Percentiles rank a stretch among this genome's conserved stretches.
Conservation (phyloP, 1,284 basidiomycete species). For the Naganishia albida region DNA sequence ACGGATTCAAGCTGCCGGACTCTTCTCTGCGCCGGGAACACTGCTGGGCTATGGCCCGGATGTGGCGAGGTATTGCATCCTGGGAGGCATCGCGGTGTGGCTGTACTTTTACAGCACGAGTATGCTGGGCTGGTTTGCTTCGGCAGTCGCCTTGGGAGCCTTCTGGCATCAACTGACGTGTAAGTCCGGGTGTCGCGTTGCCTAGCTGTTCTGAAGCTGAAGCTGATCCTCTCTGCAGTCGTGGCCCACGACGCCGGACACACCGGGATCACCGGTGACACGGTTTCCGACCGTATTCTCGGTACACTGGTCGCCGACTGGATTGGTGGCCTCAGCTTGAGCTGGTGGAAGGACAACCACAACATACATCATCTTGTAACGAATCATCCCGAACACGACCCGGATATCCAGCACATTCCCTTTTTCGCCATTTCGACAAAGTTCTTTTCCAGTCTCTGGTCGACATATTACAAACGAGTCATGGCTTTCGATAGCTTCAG, state of each 20-base stretch:
- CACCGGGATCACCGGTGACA: slow-evolving; percentile 86
- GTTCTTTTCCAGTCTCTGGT: slow-evolving; percentile 84
- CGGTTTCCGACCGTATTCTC: slow-evolving; percentile 76
- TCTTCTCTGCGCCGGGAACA: slow-evolving; percentile 76
- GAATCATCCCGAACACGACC: slow-evolving; percentile 95
- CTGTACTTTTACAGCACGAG: slow-evolving; percentile 60
- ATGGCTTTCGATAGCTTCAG: slow-evolving; percentile 77
- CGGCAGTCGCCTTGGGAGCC: slow-evolving; percentile 77
- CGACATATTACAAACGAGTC: slow-evolving; percentile 89
- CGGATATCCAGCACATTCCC: slow-evolving; percentile 84
- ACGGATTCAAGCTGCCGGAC: slow-evolving; percentile 72
- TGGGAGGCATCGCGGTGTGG: slow-evolving; percentile 64
- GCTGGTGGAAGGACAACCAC: slow-evolving; percentile 99
- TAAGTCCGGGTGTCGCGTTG: slow-evolving; percentile 36
- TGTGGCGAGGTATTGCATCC: slow-evolving; percentile 69
- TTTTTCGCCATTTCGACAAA: slow-evolving; percentile 91
- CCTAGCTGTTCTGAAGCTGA: background rate
- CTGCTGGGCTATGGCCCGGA: slow-evolving; percentile 89
- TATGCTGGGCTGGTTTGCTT: slow-evolving; percentile 61
- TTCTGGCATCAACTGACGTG: slow-evolving; percentile 90
- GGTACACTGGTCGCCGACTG: slow-evolving; percentile 73
- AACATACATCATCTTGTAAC: slow-evolving; percentile 97
- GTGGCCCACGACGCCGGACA: slow-evolving; percentile 93
- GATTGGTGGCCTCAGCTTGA: slow-evolving; percentile 86
- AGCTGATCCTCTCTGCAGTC: slow-evolving; percentile 55